phyloP scores from a whole-genome alignment of 1,284 basidiomycete genomes.

The Sanghuangporus sanghuang region DNA sequence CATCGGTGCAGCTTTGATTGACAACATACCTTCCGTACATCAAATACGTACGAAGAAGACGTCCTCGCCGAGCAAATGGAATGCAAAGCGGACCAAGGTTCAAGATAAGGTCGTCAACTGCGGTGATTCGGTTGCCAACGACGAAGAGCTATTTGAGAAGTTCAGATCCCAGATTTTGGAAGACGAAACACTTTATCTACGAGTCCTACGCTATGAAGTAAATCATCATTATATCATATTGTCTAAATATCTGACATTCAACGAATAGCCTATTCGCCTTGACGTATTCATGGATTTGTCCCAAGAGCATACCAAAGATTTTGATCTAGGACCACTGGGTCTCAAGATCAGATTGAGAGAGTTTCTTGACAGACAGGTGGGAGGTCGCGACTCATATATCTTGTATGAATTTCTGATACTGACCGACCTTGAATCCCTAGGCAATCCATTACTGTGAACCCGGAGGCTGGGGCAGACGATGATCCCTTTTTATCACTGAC shows the following conservation, averaged over 20 bases:
- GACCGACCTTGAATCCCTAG: slow-evolving; percentile 26
- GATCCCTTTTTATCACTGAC: slow-evolving; percentile 16
- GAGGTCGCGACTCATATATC: background rate
- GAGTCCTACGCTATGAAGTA: slow-evolving; percentile 62
- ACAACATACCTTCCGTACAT: background rate
- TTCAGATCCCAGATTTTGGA: slow-evolving; percentile 40
- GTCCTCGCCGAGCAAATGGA: background rate
- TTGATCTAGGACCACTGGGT: slow-evolving; percentile 29
- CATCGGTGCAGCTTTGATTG: background rate
- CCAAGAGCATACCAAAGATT: slow-evolving; percentile 20
- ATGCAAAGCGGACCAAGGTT: slow-evolving; percentile 17
- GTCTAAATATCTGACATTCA: background rate
- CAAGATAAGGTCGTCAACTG: slow-evolving; percentile 9
- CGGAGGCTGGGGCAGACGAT: slow-evolving; percentile 23
- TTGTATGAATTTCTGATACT: background rate
- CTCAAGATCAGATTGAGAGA: slow-evolving; percentile 38
- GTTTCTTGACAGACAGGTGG: slow-evolving; percentile 57
- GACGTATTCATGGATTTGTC: slow-evolving; percentile 42
- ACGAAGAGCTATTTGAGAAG: slow-evolving; percentile 31
- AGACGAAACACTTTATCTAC: slow-evolving; percentile 43
- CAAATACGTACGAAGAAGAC: background rate
- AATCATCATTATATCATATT: slow-evolving; percentile 4
- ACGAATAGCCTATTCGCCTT: slow-evolving; percentile 51
- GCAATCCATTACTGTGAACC: slow-evolving; percentile 42
- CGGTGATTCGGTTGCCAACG: slow-evolving; percentile 25